A percentile compares a stretch with the other conserved stretches of the same genome.
These are phyloP conservation scores for Fomitopsis schrenkii DNA, from an alignment of 1,284 basidiomycete species.

Conservation along the genomic window DNA sequence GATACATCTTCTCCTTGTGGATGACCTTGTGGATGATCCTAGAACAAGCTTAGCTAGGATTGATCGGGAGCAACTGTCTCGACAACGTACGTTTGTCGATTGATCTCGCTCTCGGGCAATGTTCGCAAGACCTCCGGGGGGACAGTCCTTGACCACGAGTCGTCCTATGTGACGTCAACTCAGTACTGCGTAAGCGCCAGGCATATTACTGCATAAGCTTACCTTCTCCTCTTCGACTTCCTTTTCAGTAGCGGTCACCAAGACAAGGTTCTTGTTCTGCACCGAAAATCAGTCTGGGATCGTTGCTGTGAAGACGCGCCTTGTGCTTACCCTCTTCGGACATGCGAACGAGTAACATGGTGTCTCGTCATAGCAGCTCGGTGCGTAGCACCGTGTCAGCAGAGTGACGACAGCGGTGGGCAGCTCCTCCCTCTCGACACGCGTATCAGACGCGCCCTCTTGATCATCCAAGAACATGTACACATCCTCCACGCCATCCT, in stretches of 20 bases:
- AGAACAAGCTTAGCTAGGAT: background rate
- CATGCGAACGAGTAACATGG: constrained; percentile 74
- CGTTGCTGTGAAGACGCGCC: background rate
- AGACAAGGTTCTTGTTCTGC: constrained; percentile 23
- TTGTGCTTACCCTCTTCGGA: constrained; percentile 52
- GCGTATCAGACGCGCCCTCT: constrained; percentile 57
- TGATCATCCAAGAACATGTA: constrained; percentile 95
- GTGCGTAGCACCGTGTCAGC: constrained; percentile 81
- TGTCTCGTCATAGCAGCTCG: constrained; percentile 70
- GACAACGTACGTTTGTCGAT: constrained; percentile 69
- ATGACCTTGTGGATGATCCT: constrained; percentile 94
- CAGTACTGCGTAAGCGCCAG: background rate
- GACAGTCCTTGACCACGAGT: constrained; percentile 71
- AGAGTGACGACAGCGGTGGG: constrained; percentile 82
- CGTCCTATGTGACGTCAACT: constrained; percentile 33
- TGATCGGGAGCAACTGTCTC: background rate
- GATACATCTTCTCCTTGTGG: constrained; percentile 86
- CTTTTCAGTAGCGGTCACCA: constrained; percentile 20
- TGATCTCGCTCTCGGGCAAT: constrained; percentile 75
- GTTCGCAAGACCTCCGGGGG: constrained; percentile 62
- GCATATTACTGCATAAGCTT: background rate
- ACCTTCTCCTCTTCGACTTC: constrained; percentile 27
- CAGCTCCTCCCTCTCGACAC: constrained; percentile 67
- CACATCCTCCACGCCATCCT: constrained; percentile 92
- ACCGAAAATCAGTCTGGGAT: background rate